Conservation (phyloP, 495 filamentous ascomycete species). For the Usnea hakonensis region DNA sequence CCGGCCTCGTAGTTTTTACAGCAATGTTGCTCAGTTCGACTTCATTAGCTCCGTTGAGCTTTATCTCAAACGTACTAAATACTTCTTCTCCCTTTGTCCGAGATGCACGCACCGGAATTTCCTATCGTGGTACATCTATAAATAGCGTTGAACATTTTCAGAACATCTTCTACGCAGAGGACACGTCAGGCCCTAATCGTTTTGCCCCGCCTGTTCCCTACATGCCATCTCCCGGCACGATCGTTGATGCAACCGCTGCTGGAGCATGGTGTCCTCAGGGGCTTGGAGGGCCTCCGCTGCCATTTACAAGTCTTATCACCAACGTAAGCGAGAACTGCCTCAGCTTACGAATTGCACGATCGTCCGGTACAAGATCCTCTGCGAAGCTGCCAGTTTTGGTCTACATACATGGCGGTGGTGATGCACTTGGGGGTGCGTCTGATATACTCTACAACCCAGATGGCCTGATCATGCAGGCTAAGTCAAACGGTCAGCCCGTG, state of each 20-base stretch:
- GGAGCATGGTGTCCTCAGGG: conserved; percentile 40
- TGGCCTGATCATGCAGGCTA: conserved; percentile 33
- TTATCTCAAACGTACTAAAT: background rate
- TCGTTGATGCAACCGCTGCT: conserved; percentile 33
- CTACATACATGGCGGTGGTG: conserved; percentile 32
- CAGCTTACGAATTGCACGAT: conserved; percentile 32
- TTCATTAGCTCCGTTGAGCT: background rate
- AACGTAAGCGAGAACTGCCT: conserved; percentile 38
- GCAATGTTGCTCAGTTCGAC: conserved; percentile 2
- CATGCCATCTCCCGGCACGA: conserved; percentile 24
- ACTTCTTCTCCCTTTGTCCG: background rate
- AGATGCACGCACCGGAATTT: background rate
- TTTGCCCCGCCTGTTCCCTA: conserved; percentile 38
- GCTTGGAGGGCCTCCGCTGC: conserved; percentile 24
- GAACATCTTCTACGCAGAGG: conserved; percentile 39
- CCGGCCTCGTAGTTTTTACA: background rate
- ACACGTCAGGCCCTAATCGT: conserved; percentile 35
- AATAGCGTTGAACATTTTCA: conserved; percentile 38
- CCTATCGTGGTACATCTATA: conserved; percentile 6
- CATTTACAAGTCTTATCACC: conserved; percentile 29
- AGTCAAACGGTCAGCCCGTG: conserved; percentile 31
- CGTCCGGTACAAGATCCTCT: conserved; percentile 16
- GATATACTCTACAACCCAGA: conserved; percentile 34
- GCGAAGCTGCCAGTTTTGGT: conserved; percentile 33
- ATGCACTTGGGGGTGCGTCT: conserved; percentile 30